Evolutionary conservation across 768 basidiomycete species (phyloP).

Genomic region (Podaxis sp.): DNA sequence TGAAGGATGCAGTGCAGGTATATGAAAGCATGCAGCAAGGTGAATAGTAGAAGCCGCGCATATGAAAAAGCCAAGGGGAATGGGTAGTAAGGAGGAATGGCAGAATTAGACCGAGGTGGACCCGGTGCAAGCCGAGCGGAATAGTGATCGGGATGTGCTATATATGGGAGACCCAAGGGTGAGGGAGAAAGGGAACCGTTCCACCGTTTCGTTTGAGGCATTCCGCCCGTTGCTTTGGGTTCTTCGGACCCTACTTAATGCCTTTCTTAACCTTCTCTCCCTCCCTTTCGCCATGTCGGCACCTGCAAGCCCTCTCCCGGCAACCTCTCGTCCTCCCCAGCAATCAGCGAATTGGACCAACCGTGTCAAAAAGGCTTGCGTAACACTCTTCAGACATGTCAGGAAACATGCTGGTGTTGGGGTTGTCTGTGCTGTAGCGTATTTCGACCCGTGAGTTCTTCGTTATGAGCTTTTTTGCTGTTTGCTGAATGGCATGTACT

Average conservation of each 20-base stretch:
- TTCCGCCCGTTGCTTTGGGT: constrained; percentile 36
- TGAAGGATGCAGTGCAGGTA: not conserved
- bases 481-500: constrained; percentile 4
- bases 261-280: constrained; percentile 13
- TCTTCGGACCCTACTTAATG: constrained; percentile 26
- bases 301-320: constrained; percentile 12
- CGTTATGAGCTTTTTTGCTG: constrained; percentile 1
- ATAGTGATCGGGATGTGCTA: constrained; percentile 14
- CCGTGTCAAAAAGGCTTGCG: constrained; percentile 28
- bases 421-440: constrained; percentile 84
- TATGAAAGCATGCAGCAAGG: not conserved
- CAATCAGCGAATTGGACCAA: constrained; percentile 4
- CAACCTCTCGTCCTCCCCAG: constrained; percentile 3
- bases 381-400: constrained; percentile 42
- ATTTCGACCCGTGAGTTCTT: constrained; percentile 76
- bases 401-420: constrained; percentile 75
- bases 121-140: constrained; percentile 18
- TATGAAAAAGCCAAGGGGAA: not conserved
- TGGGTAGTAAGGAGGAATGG: not conserved
- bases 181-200: constrained; percentile 28
- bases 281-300: constrained; percentile 24
- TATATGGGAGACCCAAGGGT: constrained; percentile 16
- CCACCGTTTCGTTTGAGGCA: constrained; percentile 32
- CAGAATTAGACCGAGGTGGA: constrained; percentile 8
- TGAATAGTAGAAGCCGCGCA: not conserved